These are phyloP conservation scores for Colletotrichum tamarilloi DNA, from an alignment of 2,329 filamentous ascomycete species.

Conservation along the genomic window DNA sequence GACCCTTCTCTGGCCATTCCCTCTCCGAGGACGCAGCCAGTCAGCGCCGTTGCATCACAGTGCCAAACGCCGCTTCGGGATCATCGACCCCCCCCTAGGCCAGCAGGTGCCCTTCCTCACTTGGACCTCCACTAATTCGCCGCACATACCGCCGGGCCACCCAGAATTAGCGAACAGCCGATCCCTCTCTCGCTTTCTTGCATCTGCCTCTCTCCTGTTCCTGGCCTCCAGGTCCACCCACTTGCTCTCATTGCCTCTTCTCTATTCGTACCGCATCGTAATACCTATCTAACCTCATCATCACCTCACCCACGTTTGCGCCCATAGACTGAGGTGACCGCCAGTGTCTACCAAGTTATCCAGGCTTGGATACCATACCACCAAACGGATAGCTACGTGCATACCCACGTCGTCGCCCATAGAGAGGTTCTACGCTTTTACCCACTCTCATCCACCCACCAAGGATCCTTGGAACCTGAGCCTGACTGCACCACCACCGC, in stretches of 20 bases:
- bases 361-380: not conserved
- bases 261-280: not conserved
- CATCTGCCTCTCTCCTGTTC: conserved; percentile 36
- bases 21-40: not conserved
- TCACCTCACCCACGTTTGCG: not conserved
- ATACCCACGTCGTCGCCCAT: not conserved
- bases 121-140: conserved; percentile 64
- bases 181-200: conserved; percentile 21
- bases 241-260: not conserved
- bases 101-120: conserved; percentile 28
- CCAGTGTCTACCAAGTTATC: too few species aligned
- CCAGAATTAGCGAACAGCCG: conserved; percentile 40
- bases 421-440: not conserved
- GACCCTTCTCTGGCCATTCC: not conserved
- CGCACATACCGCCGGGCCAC: conserved; percentile 66
- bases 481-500: conserved; percentile 1
- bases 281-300: not conserved
- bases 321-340: too few species aligned
- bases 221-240: conserved; percentile 5
- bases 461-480: not conserved
- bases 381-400: not conserved
- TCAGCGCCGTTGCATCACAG: not conserved
- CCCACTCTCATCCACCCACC: conserved; percentile 1
- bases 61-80: not conserved
- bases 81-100: not conserved